phyloP scores from a whole-genome alignment of 2,329 filamentous ascomycete species.

The Penicillium brasilianum region DNA sequence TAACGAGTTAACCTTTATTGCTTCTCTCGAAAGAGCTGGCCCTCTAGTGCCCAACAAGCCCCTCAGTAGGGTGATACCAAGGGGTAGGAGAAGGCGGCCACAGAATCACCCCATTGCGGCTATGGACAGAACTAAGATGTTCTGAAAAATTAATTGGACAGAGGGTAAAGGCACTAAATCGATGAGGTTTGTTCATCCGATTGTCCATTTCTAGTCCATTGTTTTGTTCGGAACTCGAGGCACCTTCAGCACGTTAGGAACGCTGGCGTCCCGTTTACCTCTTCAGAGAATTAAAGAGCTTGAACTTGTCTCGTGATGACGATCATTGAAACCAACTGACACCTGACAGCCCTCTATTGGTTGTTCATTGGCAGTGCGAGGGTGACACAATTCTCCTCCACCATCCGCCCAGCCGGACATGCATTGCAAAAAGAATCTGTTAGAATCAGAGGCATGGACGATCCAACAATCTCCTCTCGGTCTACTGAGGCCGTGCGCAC shows the following conservation, averaged over 20 bases:
- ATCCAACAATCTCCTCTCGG: constrained; percentile 29
- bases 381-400: constrained; percentile 29
- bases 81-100: constrained; percentile 10
- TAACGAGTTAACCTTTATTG: constrained; percentile 12
- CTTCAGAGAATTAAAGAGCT: constrained; percentile 6
- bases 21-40: constrained; percentile 12
- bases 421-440: constrained; percentile 26
- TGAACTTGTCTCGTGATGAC: constrained; percentile 27
- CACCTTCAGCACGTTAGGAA: constrained; percentile 10
- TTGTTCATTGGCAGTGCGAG: constrained; percentile 23
- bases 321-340: constrained; percentile 22
- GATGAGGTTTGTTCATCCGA: constrained; percentile 3
- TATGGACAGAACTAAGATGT: constrained; percentile 20
- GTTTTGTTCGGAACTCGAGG: constrained; percentile 1
- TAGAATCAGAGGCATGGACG: constrained; percentile 21
- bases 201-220: neutral
- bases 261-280: constrained; percentile 24
- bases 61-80: constrained; percentile 25
- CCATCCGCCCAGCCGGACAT: constrained; percentile 27
- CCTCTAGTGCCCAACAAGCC: constrained; percentile 27
- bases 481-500: constrained; percentile 26
- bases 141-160: constrained; percentile 22
- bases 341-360: constrained; percentile 7
- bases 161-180: constrained; percentile 15
- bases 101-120: constrained; percentile 18